Conservation (phyloP, 2,329 filamentous ascomycete genomes). For the Microdochium paspali region DNA sequence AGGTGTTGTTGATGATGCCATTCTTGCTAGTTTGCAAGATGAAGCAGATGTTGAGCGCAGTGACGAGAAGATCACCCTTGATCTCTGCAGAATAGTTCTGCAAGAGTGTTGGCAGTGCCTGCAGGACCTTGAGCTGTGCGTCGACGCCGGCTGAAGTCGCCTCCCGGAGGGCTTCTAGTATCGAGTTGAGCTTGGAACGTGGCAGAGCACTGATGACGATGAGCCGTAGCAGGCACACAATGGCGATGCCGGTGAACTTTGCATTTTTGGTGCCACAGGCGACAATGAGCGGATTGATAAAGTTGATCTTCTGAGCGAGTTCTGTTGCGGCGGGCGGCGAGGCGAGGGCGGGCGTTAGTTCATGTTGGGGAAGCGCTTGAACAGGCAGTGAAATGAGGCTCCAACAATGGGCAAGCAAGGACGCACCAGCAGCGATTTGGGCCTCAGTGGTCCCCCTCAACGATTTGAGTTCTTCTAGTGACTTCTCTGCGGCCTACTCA, state of each 20-base stretch:
- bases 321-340: constrained; percentile 45
- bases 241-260: constrained; percentile 80
- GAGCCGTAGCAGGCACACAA: constrained; percentile 81
- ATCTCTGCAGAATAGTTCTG: constrained; percentile 84
- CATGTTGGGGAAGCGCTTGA: neutral
- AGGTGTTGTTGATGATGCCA: constrained; percentile 88
- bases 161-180: constrained; percentile 80
- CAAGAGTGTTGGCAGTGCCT: constrained; percentile 78
- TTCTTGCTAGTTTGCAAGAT: constrained; percentile 87
- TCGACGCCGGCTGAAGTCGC: constrained; percentile 74
- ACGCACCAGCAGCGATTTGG: constrained; percentile 60
- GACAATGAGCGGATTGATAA: constrained; percentile 88
- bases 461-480: constrained; percentile 77
- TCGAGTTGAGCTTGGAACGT: constrained; percentile 69
- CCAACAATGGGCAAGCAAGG: no score
- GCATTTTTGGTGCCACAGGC: constrained; percentile 85
- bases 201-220: constrained; percentile 76
- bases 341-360: constrained; percentile 3
- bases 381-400: constrained; percentile 1
- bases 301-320: constrained; percentile 69
- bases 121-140: constrained; percentile 90
- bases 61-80: constrained; percentile 71
- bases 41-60: constrained; percentile 82
- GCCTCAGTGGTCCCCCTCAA: constrained; percentile 67
- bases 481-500: constrained; percentile 78